Percentiles rank a stretch among this genome's conserved stretches.
phyloP scores from a whole-genome alignment of 805 yeast genomes.

The Lachancea nothofagi region DNA sequence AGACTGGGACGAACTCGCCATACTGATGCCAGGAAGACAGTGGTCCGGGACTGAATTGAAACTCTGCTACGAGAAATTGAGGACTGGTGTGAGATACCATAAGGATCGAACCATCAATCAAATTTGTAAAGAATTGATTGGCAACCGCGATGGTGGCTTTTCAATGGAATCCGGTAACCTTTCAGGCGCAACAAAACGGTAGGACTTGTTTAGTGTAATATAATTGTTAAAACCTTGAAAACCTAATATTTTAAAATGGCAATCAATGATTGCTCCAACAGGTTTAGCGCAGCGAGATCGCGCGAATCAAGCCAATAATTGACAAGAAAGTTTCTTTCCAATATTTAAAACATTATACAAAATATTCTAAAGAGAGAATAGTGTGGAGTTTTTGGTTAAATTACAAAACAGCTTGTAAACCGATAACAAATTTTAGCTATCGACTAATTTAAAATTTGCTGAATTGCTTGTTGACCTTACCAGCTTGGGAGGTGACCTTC shows the following conservation, averaged over 20 bases:
- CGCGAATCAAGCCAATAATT: no score
- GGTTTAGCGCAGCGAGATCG: no score
- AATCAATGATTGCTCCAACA: no score
- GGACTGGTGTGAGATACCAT: constrained; percentile 44
- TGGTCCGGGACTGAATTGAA: constrained; percentile 63
- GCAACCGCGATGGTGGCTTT: constrained; percentile 17
- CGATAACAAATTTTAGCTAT: no score
- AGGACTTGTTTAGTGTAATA: no score
- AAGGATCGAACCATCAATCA: constrained; percentile 37
- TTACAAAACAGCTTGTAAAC: no score
- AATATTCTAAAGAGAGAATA: constrained; percentile 19
- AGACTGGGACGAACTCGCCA: constrained; percentile 53
- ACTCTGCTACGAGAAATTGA: constrained; percentile 57
- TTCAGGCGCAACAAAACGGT: constrained; percentile 1
- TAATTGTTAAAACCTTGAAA: no score
- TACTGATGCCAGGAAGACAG: constrained; percentile 37
- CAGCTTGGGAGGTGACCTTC: constrained; percentile 84
- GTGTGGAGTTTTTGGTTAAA: constrained; percentile 1
- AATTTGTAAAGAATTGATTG: constrained; percentile 30
- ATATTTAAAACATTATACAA: constrained; percentile 27
- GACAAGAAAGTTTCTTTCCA: constrained; percentile 9
- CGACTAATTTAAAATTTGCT: constrained; percentile 96
- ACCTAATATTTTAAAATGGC: no score
- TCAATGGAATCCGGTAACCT: constrained; percentile 16
- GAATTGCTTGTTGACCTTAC: constrained; percentile 90